phyloP scores from a whole-genome alignment of 306 rosid genomes.

The Lathyrus sativus region DNA sequence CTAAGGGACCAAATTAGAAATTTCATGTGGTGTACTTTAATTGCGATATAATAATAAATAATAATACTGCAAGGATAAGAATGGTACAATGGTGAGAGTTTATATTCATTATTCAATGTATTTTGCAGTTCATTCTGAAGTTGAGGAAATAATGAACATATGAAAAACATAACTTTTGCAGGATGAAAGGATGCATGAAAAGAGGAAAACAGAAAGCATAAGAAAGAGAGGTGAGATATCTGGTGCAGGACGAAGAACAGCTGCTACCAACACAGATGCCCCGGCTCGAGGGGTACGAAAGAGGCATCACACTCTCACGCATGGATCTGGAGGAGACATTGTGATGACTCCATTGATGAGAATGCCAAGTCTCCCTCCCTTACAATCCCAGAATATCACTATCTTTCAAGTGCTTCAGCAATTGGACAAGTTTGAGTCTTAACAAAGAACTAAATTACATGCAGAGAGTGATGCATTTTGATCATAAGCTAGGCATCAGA shows the following conservation, averaged over 20 bases:
- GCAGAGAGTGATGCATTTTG: slow-evolving; percentile 35
- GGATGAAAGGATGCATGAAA: slow-evolving; percentile 73
- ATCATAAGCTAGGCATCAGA: slow-evolving; percentile 25
- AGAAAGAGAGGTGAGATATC: slow-evolving; percentile 67
- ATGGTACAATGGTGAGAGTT: no score
- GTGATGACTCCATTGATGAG: slow-evolving; percentile 60
- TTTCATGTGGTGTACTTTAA: slow-evolving; percentile 24
- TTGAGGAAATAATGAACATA: neutral
- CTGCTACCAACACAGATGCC: slow-evolving; percentile 40
- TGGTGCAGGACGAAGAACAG: slow-evolving; percentile 40
- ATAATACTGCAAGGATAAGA: neutral
- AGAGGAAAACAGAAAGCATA: slow-evolving; percentile 57
- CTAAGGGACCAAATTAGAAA: slow-evolving; percentile 18
- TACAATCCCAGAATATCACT: slow-evolving; percentile 60
- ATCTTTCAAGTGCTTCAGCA: slow-evolving; percentile 88
- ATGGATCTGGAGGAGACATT: slow-evolving; percentile 58
- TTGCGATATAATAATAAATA: neutral
- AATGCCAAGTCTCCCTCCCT: slow-evolving; percentile 61
- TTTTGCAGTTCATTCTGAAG: slow-evolving; percentile 14
- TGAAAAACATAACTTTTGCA: slow-evolving; percentile 33
- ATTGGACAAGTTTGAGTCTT: slow-evolving; percentile 73
- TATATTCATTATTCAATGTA: neutral
- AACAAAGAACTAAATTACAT: slow-evolving; percentile 25
- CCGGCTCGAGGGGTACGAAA: slow-evolving; percentile 70
- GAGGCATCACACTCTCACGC: slow-evolving; percentile 83